Percentiles rank a stretch among this genome's conserved stretches.
Evolutionary conservation across 805 yeast genomes (phyloP).

Genomic region (Wickerhamiella sergipiensis): DNA sequence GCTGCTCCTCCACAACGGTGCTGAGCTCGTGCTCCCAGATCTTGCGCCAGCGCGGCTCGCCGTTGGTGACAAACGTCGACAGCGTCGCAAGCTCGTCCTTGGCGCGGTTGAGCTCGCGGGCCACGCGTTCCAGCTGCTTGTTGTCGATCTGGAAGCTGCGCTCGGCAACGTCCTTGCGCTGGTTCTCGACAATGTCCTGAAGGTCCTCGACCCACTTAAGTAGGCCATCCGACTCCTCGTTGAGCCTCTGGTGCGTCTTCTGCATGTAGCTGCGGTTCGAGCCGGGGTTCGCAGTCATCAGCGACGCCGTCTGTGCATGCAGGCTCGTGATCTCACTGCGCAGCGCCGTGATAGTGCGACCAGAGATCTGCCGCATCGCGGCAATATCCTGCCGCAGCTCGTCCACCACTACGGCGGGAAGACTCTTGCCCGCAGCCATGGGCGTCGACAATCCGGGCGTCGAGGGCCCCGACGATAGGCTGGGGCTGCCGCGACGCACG

Average conservation of each 20-base stretch:
- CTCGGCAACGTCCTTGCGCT: constrained; percentile 81
- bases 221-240: constrained; percentile 61
- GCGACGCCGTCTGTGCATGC: constrained; percentile 33
- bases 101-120: constrained; percentile 51
- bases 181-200: constrained; percentile 80
- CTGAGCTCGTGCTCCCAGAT: constrained; percentile 89
- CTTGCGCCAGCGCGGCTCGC: constrained; percentile 74
- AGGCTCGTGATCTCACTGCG: constrained; percentile 33
- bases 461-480: background rate
- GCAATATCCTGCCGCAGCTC: constrained; percentile 43
- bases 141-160: constrained; percentile 74
- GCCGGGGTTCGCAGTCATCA: constrained; percentile 29
- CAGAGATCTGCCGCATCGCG: constrained; percentile 44
- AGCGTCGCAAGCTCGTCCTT: constrained; percentile 37
- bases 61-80: constrained; percentile 48
- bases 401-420: constrained; percentile 1
- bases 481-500: background rate
- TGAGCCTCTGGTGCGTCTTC: constrained; percentile 54
- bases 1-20: constrained; percentile 86
- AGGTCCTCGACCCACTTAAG: constrained; percentile 77
- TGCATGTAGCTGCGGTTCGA: constrained; percentile 49
- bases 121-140: constrained; percentile 53
- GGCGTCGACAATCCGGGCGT: background rate
- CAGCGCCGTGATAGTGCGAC: constrained; percentile 30
- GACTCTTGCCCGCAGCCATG: background rate